Conservation (phyloP, 805 yeast genomes). For the Candida suzukii region DNA sequence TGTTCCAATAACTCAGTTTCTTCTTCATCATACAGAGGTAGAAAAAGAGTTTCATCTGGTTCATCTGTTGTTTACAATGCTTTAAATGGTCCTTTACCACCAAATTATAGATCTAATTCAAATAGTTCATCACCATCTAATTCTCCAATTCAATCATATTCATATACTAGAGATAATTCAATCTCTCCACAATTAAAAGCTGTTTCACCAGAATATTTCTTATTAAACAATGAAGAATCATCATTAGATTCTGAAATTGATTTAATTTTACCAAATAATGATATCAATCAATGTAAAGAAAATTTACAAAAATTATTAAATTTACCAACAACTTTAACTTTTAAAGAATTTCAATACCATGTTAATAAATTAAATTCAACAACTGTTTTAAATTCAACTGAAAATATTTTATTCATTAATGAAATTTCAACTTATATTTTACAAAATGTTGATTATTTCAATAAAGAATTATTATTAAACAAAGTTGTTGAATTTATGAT, state of each 20-base stretch:
- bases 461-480: conserved; percentile 8
- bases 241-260: too few relatives aligned
- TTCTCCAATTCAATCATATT: conserved; percentile 3
- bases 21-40: conserved; percentile 3
- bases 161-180: conserved; percentile 1
- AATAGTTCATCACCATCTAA: conserved; percentile 1
- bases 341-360: conserved; percentile 37
- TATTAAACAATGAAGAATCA: not conserved
- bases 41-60: conserved; percentile 5
- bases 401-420: conserved; percentile 20
- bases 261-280: too few relatives aligned
- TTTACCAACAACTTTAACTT: conserved; percentile 26
- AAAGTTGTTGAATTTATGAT: conserved; percentile 46
- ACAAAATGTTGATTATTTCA: not conserved
- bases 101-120: not conserved
- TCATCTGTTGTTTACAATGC: conserved; percentile 1
- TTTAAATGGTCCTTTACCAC: not conserved
- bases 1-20: too few relatives aligned
- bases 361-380: conserved; percentile 27
- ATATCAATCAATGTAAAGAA: conserved; percentile 5
- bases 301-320: conserved; percentile 20
- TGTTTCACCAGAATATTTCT: not conserved
- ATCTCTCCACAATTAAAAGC: not conserved
- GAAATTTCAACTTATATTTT: conserved; percentile 10
- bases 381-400: conserved; percentile 19